phyloP scores from a whole-genome alignment of 495 filamentous ascomycete genomes.

The Astrothelium macrocarpum region DNA sequence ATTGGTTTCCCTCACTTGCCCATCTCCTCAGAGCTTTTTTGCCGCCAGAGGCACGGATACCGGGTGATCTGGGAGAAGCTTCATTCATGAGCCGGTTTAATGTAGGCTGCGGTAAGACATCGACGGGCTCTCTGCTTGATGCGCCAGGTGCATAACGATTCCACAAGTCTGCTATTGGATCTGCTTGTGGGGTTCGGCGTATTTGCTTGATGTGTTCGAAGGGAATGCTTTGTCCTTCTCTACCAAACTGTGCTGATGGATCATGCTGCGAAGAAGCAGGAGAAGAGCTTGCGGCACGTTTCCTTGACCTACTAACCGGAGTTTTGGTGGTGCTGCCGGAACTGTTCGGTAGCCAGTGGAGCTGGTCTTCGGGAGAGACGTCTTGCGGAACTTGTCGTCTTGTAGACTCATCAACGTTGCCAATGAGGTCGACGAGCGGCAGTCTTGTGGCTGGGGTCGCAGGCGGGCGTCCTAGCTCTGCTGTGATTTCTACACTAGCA shows the following conservation, averaged over 20 bases:
- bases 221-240: constrained; percentile 37
- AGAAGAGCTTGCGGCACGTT: constrained; percentile 74
- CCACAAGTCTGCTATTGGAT: constrained; percentile 82
- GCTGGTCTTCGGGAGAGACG: constrained; percentile 58
- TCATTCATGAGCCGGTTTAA: constrained; percentile 30
- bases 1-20: constrained; percentile 61
- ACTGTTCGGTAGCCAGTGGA: constrained; percentile 54
- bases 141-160: constrained; percentile 49
- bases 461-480: neutral
- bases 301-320: constrained; percentile 45
- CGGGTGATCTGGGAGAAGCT: constrained; percentile 29
- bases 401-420: constrained; percentile 51
- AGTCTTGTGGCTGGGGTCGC: constrained; percentile 63
- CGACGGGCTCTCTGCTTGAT: constrained; percentile 18
- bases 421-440: constrained; percentile 71
- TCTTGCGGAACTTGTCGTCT: constrained; percentile 36
- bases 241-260: constrained; percentile 35
- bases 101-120: constrained; percentile 15
- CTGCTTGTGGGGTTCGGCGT: constrained; percentile 65
- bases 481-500: neutral
- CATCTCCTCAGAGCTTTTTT: constrained; percentile 31
- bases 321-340: constrained; percentile 41
- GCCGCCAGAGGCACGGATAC: constrained; percentile 22
- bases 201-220: constrained; percentile 46
- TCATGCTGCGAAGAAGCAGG: constrained; percentile 61